These are phyloP conservation scores for Yamadazyma mexicana DNA, from an alignment of 1,139 yeast species.

Conservation along the genomic window DNA sequence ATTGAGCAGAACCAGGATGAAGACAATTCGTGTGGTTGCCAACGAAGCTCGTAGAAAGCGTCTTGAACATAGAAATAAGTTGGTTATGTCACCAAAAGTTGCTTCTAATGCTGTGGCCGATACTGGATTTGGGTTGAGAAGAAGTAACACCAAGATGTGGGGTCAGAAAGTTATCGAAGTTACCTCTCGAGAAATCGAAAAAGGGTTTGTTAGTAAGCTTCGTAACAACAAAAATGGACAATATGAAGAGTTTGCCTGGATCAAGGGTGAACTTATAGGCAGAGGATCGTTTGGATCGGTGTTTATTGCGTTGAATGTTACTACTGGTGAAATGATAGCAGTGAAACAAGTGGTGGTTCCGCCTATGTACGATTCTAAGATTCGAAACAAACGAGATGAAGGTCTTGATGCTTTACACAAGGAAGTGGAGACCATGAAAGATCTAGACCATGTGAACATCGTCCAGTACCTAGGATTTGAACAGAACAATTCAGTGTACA, in stretches of 20 bases:
- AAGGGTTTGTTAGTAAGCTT: slow-evolving; percentile 57
- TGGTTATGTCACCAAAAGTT: background rate
- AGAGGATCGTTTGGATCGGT: slow-evolving; percentile 98
- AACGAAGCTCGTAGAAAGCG: slow-evolving; percentile 74
- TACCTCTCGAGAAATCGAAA: slow-evolving; percentile 66
- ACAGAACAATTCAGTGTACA: slow-evolving; percentile 70
- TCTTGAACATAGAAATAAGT: slow-evolving; percentile 26
- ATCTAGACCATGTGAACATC: slow-evolving; percentile 88
- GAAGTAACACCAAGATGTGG: slow-evolving; percentile 96
- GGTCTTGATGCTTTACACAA: slow-evolving; percentile 82
- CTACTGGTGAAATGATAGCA: slow-evolving; percentile 98
- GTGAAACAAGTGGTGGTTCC: slow-evolving; percentile 85
- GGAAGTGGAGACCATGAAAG: slow-evolving; percentile 93
- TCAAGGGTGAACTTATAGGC: slow-evolving; percentile 95
- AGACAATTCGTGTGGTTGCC: slow-evolving; percentile 89
- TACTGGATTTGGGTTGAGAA: slow-evolving; percentile 41
- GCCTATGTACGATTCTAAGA: slow-evolving; percentile 8
- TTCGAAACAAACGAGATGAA: slow-evolving; percentile 32
- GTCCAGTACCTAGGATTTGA: slow-evolving; percentile 96
- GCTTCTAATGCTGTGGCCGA: slow-evolving; percentile 10
- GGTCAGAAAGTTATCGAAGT: slow-evolving; percentile 93
- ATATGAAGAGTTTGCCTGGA: slow-evolving; percentile 91
- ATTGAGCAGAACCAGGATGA: slow-evolving; percentile 51
- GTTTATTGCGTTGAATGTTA: slow-evolving; percentile 85
- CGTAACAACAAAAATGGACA: slow-evolving; percentile 62